Conservation (phyloP, 2,329 filamentous ascomycete genomes). For the Orbilia ellipsospora region DNA sequence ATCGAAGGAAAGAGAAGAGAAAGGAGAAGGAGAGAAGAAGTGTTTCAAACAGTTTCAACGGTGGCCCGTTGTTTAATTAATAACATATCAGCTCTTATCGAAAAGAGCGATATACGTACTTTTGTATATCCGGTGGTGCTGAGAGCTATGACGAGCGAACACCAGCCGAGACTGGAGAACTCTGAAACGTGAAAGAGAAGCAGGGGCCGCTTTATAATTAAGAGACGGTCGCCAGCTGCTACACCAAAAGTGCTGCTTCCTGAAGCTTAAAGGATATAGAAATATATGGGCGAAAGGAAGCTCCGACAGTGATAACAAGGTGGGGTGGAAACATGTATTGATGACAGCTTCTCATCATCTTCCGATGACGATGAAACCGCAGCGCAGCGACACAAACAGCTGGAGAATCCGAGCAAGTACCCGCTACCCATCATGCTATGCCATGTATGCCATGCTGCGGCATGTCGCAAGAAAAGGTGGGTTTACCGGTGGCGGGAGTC, state of each 20-base stretch:
- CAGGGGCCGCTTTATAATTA: constrained; percentile 2
- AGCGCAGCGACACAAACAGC: neutral
- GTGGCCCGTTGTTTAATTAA: neutral
- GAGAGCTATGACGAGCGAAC: constrained; percentile 21
- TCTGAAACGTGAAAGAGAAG: constrained; percentile 40
- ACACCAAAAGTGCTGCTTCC: neutral
- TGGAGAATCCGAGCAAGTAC: neutral
- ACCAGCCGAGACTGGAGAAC: neutral
- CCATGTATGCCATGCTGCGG: neutral
- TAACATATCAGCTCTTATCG: neutral
- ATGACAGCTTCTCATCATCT: neutral
- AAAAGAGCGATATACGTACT: neutral
- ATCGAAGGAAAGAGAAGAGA: neutral
- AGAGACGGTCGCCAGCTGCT: neutral
- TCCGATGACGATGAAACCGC: constrained; percentile 3
- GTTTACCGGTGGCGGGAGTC: neutral
- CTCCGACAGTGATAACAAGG: neutral
- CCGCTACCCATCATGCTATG: neutral
- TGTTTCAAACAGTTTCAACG: constrained; percentile 27
- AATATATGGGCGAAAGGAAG: neutral
- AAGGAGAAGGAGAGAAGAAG: constrained; percentile 1
- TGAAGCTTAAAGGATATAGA: neutral
- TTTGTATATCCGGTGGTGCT: neutral
- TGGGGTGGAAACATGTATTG: neutral
- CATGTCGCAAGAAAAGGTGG: neutral